phyloP scores from a whole-genome alignment of 129 eudicot genomes.

The Centrapalus pauciflorus region DNA sequence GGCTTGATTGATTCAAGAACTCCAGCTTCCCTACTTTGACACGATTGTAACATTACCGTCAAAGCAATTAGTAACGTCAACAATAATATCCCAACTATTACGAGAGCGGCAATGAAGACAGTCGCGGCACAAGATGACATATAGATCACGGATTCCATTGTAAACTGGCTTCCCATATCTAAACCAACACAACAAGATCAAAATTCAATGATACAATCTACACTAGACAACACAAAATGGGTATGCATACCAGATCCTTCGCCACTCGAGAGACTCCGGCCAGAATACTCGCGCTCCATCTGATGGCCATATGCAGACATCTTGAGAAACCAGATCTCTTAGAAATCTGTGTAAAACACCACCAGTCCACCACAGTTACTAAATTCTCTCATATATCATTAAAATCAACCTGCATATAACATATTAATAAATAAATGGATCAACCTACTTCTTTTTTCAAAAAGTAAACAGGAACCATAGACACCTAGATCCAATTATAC shows the following conservation, averaged over 20 bases:
- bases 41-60: conserved; percentile 53
- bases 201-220: conserved; percentile 1
- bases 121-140: conserved; percentile 74
- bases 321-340: neutral
- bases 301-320: conserved; percentile 57
- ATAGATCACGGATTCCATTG: conserved; percentile 47
- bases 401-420: neutral
- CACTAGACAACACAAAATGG: neutral
- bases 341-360: neutral
- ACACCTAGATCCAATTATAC: conserved; percentile 9
- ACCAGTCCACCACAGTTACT: neutral
- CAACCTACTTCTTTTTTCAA: neutral
- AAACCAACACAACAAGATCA: conserved; percentile 23
- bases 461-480: neutral
- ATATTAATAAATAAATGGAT: conserved; percentile 1
- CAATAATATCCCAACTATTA: conserved; percentile 44
- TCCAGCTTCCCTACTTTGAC: conserved; percentile 51
- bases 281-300: conserved; percentile 53
- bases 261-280: conserved; percentile 36
- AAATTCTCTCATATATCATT: neutral
- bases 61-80: conserved; percentile 47
- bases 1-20: conserved; percentile 33
- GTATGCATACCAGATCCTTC: conserved; percentile 46
- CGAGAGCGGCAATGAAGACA: conserved; percentile 46
- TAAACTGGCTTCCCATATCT: conserved; percentile 51